phyloP scores from a whole-genome alignment of 2,329 filamentous ascomycete genomes.

The Westerdykella sp. region DNA sequence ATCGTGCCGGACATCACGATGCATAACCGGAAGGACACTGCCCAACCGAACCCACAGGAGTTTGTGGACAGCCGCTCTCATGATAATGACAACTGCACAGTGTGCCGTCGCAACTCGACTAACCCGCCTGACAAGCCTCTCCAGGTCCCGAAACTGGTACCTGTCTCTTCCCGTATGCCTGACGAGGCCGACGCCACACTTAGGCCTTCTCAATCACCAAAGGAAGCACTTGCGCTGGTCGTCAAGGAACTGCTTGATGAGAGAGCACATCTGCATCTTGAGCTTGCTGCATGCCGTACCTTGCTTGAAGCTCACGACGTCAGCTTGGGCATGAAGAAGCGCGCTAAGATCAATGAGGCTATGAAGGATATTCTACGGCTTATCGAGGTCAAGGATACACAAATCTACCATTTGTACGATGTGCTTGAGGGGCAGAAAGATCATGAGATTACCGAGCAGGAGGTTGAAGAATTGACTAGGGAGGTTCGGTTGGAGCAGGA shows the following conservation, averaged over 20 bases:
- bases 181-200: constrained; percentile 55
- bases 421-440: constrained; percentile 74
- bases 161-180: constrained; percentile 46
- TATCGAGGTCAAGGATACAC: constrained; percentile 67
- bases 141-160: constrained; percentile 45
- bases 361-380: constrained; percentile 57
- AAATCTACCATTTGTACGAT: constrained; percentile 78
- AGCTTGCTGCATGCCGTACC: constrained; percentile 56
- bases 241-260: constrained; percentile 79
- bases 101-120: constrained; percentile 46
- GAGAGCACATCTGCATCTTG: constrained; percentile 65
- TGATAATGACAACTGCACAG: constrained; percentile 50
- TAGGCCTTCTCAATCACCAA: constrained; percentile 59
- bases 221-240: constrained; percentile 69
- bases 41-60: constrained; percentile 13
- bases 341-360: constrained; percentile 54
- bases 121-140: constrained; percentile 24
- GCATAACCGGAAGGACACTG: constrained; percentile 22
- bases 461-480: constrained; percentile 40
- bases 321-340: constrained; percentile 56
- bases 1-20: constrained; percentile 59
- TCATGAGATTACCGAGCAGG: constrained; percentile 43
- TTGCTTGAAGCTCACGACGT: constrained; percentile 57
- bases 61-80: constrained; percentile 39
- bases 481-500: constrained; percentile 38